These are phyloP conservation scores for Pulveroboletus ravenelii DNA, from an alignment of 768 basidiomycete genomes.

Conservation along the genomic window DNA sequence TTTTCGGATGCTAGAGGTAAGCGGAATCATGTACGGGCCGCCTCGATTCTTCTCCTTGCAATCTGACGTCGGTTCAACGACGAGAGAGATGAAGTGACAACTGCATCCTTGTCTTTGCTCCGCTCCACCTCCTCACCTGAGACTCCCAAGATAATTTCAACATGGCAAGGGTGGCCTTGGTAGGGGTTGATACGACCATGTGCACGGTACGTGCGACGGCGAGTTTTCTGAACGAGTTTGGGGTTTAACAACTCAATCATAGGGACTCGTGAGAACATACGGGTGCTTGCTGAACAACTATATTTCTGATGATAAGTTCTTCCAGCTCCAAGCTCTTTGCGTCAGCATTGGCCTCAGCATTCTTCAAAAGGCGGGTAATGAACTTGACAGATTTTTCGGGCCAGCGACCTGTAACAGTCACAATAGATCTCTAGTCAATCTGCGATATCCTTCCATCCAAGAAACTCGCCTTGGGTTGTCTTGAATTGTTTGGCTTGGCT, in stretches of 20 bases:
- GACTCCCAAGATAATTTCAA: constrained; percentile 88
- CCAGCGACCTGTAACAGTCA: constrained; percentile 79
- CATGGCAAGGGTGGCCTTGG: constrained; percentile 96
- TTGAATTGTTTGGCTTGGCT: constrained; percentile 96
- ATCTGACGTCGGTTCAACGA: constrained; percentile 84
- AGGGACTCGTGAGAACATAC: constrained; percentile 43
- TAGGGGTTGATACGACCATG: constrained; percentile 99
- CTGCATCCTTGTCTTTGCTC: constrained; percentile 73
- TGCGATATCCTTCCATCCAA: neutral
- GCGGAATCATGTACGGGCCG: constrained; percentile 53
- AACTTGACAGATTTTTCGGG: constrained; percentile 98
- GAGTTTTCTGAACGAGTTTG: constrained; percentile 71
- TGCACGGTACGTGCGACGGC: constrained; percentile 97
- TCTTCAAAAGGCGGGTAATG: constrained; percentile 92
- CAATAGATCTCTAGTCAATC: neutral
- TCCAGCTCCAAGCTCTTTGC: constrained; percentile 94
- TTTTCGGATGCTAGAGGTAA: constrained; percentile 13
- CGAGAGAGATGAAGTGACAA: constrained; percentile 44
- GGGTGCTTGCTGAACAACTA: constrained; percentile 97
- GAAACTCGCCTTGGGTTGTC: constrained; percentile 81
- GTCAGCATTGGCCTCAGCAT: constrained; percentile 98
- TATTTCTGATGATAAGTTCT: constrained; percentile 92
- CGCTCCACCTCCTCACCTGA: constrained; percentile 84
- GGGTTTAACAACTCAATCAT: constrained; percentile 3
- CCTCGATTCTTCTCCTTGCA: constrained; percentile 84